A percentile compares a stretch with the other conserved stretches of the same genome.
phyloP scores from a whole-genome alignment of 2,329 filamentous ascomycete genomes.

The Dryadomyces quercus-mongolicae region DNA sequence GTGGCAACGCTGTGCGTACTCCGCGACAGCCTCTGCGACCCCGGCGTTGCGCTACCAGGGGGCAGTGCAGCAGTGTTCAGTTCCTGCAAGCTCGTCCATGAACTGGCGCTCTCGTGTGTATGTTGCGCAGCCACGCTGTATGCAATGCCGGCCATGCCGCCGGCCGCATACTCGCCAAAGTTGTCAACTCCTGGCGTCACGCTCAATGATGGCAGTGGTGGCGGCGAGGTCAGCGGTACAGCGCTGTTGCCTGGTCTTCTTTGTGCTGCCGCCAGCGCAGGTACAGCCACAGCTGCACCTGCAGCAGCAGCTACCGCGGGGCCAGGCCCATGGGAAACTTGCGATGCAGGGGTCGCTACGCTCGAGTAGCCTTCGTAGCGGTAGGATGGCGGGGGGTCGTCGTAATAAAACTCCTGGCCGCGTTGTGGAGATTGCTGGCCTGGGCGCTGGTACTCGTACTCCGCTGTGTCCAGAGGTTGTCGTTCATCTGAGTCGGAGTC shows the following conservation, averaged over 20 bases:
- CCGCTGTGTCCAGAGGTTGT: slow-evolving; percentile 10
- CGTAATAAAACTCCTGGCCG: neutral
- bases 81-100: slow-evolving; percentile 22
- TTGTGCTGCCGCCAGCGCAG: neutral
- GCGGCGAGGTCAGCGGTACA: neutral
- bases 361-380: neutral
- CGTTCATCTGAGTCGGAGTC: slow-evolving; percentile 13
- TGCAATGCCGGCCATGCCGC: slow-evolving; percentile 57
- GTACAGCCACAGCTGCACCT: neutral
- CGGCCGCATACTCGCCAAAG: slow-evolving; percentile 47
- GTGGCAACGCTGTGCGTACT: slow-evolving; percentile 32
- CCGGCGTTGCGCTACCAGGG: neutral
- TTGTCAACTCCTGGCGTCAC: slow-evolving; percentile 56
- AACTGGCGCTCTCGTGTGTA: slow-evolving; percentile 39
- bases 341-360: neutral
- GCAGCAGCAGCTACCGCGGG: neutral
- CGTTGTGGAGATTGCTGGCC: neutral
- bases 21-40: slow-evolving; percentile 27
- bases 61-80: neutral
- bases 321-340: neutral
- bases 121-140: slow-evolving; percentile 53
- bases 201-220: slow-evolving; percentile 21
- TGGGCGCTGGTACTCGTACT: neutral
- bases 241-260: no score
- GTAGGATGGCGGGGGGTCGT: neutral